Conservation (phyloP, 1,284 basidiomycete species). For the Rugiboletus extremiorientalis region DNA sequence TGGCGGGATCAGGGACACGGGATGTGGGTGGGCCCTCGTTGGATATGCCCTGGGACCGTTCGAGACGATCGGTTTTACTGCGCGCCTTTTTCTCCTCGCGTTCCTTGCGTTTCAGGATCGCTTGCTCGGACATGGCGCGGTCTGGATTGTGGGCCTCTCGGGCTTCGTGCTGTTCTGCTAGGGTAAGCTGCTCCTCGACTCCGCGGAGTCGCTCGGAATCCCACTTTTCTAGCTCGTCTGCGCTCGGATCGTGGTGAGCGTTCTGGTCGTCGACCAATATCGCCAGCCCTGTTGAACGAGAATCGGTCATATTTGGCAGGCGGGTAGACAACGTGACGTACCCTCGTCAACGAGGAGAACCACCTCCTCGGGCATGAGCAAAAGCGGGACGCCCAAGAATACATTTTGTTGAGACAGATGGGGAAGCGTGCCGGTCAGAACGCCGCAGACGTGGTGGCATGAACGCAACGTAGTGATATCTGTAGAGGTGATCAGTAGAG, state of each 20-base stretch:
- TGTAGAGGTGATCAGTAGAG: constrained; percentile 33
- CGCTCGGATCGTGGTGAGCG: constrained; percentile 61
- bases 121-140: constrained; percentile 57
- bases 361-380: constrained; percentile 91
- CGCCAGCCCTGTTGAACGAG: constrained; percentile 59
- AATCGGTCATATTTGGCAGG: constrained; percentile 2
- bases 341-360: constrained; percentile 83
- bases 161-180: constrained; percentile 44
- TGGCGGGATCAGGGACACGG: constrained; percentile 2
- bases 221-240: constrained; percentile 55
- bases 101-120: constrained; percentile 67
- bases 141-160: constrained; percentile 45
- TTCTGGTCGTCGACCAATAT: constrained; percentile 74
- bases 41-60: constrained; percentile 39
- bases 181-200: constrained; percentile 46
- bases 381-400: constrained; percentile 88
- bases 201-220: constrained; percentile 47
- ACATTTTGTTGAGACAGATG: constrained; percentile 96
- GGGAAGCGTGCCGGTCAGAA: constrained; percentile 89
- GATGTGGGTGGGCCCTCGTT: constrained; percentile 26
- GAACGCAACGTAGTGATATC: constrained; percentile 80
- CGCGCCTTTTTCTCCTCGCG: constrained; percentile 50
- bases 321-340: constrained; percentile 32
- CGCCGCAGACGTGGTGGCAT: constrained; percentile 80
- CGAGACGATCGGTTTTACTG: neutral